Percentiles rank a stretch among this genome's conserved stretches.
These are phyloP conservation scores for Schoenoplectus tabernaemontani DNA, from an alignment of 202 grass and related monocot species.

Conservation along the genomic window DNA sequence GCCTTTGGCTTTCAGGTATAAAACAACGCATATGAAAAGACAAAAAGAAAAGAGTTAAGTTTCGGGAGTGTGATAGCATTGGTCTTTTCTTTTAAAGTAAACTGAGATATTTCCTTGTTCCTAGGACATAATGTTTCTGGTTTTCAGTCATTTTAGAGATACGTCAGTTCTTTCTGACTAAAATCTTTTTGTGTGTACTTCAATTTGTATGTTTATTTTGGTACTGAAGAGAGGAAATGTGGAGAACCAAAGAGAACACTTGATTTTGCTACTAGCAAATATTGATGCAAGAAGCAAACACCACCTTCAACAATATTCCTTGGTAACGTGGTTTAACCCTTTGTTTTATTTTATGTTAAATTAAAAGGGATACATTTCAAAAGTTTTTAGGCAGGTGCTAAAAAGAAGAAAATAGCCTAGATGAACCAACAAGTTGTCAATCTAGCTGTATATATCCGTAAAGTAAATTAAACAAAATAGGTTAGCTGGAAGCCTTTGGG, in stretches of 20 bases:
- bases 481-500: neutral
- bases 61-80: neutral
- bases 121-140: neutral
- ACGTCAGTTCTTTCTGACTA: neutral
- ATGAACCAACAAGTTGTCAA: neutral
- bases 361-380: neutral
- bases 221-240: conserved; percentile 71
- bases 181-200: conserved; percentile 18
- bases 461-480: neutral
- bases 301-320: conserved; percentile 23
- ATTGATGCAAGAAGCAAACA: conserved; percentile 41
- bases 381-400: neutral
- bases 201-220: conserved; percentile 25
- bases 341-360: neutral
- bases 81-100: neutral
- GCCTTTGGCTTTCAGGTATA: conserved; percentile 93
- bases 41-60: neutral
- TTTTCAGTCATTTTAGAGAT: neutral
- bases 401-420: neutral
- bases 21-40: neutral
- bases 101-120: neutral
- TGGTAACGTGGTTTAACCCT: neutral
- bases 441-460: neutral
- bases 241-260: conserved; percentile 95
- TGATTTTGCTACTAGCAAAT: conserved; percentile 97